Conservation (phyloP, 2,329 filamentous ascomycete species). For the Venturia effusa region DNA sequence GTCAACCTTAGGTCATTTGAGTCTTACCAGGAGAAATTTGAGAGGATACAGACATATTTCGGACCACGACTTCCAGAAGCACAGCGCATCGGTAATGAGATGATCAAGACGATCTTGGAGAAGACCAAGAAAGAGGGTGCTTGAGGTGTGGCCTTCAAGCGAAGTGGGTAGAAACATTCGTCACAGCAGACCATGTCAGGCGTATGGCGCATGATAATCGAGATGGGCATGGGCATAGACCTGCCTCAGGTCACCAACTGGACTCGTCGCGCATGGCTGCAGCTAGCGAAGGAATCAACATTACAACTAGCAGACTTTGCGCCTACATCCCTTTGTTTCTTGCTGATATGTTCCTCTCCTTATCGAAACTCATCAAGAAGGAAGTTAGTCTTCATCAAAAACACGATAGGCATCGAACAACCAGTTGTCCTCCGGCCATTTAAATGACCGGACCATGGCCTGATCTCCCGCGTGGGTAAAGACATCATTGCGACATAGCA, state of each 20-base stretch:
- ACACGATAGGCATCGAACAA: too few species aligned
- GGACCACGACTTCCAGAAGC: constrained; percentile 82
- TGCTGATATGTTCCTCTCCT: too few species aligned
- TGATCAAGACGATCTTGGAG: constrained; percentile 92
- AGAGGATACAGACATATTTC: constrained; percentile 85
- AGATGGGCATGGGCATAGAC: not conserved
- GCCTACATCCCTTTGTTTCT: not conserved
- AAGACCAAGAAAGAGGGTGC: constrained; percentile 40
- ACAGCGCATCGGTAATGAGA: constrained; percentile 79
- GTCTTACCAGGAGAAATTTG: constrained; percentile 82
- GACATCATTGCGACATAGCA: too few species aligned
- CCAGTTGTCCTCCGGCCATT: too few species aligned
- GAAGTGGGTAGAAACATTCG: not conserved
- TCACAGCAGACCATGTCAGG: not conserved
- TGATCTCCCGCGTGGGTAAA: too few species aligned
- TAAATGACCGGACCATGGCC: too few species aligned
- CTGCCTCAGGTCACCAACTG: too few species aligned
- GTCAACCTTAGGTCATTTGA: constrained; percentile 88
- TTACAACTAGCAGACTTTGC: not conserved
- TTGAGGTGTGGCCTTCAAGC: not conserved
- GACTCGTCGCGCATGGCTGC: too few species aligned
- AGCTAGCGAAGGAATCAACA: not conserved
- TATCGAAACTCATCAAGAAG: too few species aligned
- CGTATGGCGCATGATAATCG: not conserved
- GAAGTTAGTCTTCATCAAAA: too few species aligned